Evolutionary conservation across 805 yeast genomes (phyloP), one percentile per base, ranked within the genome.

Genomic region (Pichia heedii): DNA sequence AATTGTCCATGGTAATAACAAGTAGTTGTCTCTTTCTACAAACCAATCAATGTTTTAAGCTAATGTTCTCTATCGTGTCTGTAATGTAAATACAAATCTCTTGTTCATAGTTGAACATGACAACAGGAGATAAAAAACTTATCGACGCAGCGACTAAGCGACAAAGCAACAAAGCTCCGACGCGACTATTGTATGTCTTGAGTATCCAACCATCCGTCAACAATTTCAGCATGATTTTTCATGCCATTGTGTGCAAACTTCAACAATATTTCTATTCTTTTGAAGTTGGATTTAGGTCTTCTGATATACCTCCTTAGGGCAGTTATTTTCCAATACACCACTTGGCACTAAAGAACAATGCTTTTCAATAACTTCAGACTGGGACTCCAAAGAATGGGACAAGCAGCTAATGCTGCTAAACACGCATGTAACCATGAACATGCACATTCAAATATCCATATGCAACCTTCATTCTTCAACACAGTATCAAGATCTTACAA

Each of bases 401-500:
- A 47, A 15, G 44, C 39, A 11, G 45, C 43, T 10, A 40, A 40
- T 34, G 40, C 21, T 11, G 42, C 42, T 3, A 33, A 46, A 22
- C 50, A 49, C 12, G 19, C 38, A 11, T 44, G 47, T 21, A 30
- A 37, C 18, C 47, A 44, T 12, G 26, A 40, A 32, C 42, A 37
- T 30, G 41, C 33, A 11, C 44, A 37, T 44, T 30, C 40, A 15
- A 46, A 21, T 29, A 40, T 26, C 8, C 41, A 43, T 10, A 45
- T 52, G 20, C 41, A 22, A 38, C 46, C 19, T n/a, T 46, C 42
- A 19, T 42, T 48, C 33, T 26, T 58, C 20, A 45, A 42, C 12
- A 42, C 48, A 12, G 41, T 57, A 16, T 46, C 63, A 15, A 77
- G 97, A 63, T 81, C 88, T 4, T 88, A 90, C 74, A 90, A 90